These are phyloP conservation scores for Beta macrorhiza DNA, from an alignment of 179 eudicot species.

Conservation along the genomic window DNA sequence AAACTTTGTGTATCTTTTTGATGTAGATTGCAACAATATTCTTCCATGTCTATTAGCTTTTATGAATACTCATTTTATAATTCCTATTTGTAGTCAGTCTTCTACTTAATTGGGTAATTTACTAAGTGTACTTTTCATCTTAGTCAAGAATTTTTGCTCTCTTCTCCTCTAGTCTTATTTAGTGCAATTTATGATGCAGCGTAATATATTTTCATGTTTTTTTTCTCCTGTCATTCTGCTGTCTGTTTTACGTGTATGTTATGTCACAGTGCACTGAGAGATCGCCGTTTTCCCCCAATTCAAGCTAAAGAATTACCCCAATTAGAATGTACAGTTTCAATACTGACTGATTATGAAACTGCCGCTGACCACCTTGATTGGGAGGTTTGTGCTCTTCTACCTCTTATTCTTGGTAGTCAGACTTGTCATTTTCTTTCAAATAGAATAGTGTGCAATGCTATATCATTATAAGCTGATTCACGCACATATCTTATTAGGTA, in stretches of 20 bases:
- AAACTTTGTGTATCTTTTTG: background rate
- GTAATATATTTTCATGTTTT: background rate
- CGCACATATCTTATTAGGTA: background rate
- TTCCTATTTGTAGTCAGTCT: constrained; percentile 10
- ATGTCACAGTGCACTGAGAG: constrained; percentile 78
- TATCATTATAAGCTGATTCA: background rate
- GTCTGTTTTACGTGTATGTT: constrained; percentile 21
- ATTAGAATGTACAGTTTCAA: constrained; percentile 93
- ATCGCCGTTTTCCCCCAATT: constrained; percentile 86
- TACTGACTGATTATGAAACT: constrained; percentile 76
- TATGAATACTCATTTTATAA: background rate
- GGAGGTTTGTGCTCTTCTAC: constrained; percentile 72
- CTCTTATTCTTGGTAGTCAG: constrained; percentile 4
- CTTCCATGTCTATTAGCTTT: background rate
- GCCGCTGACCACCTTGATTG: constrained; percentile 78
- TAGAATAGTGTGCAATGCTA: background rate
- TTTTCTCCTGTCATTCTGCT: background rate
- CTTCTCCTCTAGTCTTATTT: constrained; percentile 15
- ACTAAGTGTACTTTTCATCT: background rate
- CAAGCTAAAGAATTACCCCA: constrained; percentile 87
- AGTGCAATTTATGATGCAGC: background rate
- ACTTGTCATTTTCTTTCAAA: background rate
- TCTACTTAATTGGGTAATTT: background rate
- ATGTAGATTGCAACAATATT: background rate
- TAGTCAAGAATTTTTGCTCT: constrained; percentile 1